Evolutionary conservation across 2,329 filamentous ascomycete genomes (phyloP).

Genomic region (Ascochyta pisi): DNA sequence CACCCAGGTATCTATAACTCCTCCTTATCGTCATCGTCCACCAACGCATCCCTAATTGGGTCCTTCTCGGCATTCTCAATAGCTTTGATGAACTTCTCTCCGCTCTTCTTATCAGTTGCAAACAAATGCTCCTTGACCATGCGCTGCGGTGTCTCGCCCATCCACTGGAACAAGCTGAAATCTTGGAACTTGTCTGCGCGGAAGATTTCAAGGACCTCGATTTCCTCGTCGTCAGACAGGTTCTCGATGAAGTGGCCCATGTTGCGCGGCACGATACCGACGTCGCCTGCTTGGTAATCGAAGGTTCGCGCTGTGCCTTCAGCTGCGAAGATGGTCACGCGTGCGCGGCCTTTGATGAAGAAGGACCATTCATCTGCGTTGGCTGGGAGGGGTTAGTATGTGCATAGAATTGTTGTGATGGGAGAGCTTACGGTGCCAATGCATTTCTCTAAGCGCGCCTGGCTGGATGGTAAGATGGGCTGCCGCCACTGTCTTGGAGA

Average conservation of each 20-base stretch:
- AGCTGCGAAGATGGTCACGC: conserved; percentile 76
- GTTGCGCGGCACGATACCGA: conserved; percentile 76
- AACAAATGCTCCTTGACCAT: conserved; percentile 73
- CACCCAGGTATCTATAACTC: conserved; percentile 23
- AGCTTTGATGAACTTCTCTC: conserved; percentile 67
- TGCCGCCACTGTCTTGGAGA: conserved; percentile 75
- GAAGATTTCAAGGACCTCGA: conserved; percentile 80
- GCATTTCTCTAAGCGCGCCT: conserved; percentile 77
- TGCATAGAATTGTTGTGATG: neutral
- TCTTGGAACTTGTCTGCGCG: conserved; percentile 74
- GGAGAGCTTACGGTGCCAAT: conserved; percentile 69
- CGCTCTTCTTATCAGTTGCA: conserved; percentile 65
- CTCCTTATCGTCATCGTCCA: conserved; percentile 37
- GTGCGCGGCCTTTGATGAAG: conserved; percentile 74
- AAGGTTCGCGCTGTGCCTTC: conserved; percentile 75
- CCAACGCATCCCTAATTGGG: conserved; percentile 45
- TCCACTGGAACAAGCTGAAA: conserved; percentile 77
- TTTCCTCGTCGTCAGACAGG: conserved; percentile 72
- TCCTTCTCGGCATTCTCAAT: conserved; percentile 68
- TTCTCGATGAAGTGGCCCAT: conserved; percentile 87
- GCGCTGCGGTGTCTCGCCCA: conserved; percentile 73
- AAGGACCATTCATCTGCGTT: conserved; percentile 83
- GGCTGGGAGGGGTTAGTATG: conserved; percentile 20
- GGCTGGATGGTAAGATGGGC: conserved; percentile 75
- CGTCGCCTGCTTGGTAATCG: conserved; percentile 76